A percentile compares a stretch with the other conserved stretches of the same genome.
Conservation (phyloP, 1,139 yeast species). For the Suhomyces anneliseae region DNA sequence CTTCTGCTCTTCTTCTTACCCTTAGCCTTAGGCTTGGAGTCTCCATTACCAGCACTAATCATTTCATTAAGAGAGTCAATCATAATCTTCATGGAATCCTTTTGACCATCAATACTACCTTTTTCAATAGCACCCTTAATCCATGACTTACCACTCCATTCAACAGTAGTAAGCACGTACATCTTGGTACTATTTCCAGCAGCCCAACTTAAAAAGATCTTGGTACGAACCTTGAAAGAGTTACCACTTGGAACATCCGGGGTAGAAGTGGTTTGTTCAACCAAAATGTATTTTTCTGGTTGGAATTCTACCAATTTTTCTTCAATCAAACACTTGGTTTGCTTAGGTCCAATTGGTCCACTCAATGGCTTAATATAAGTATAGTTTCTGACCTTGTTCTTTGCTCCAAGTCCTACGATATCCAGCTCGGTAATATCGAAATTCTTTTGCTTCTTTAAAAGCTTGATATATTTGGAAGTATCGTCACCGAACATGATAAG, state of each 20-base stretch:
- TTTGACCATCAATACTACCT: slow-evolving; percentile 90
- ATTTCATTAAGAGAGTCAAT: slow-evolving; percentile 57
- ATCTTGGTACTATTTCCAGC: slow-evolving; percentile 64
- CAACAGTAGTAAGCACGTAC: slow-evolving; percentile 63
- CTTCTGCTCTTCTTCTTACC: slow-evolving; percentile 27
- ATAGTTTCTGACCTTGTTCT: slow-evolving; percentile 53
- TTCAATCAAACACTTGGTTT: slow-evolving; percentile 76
- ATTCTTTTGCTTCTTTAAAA: slow-evolving; percentile 70
- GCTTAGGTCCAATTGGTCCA: slow-evolving; percentile 92
- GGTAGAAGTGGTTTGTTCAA: slow-evolving; percentile 69
- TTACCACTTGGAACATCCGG: slow-evolving; percentile 97
- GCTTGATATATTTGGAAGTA: slow-evolving; percentile 51
- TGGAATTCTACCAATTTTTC: slow-evolving; percentile 71
- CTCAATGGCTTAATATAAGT: slow-evolving; percentile 76
- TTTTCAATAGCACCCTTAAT: slow-evolving; percentile 88
- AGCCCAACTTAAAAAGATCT: slow-evolving; percentile 74
- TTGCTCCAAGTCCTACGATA: slow-evolving; percentile 40
- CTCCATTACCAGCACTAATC: slow-evolving; percentile 22
- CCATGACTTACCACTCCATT: slow-evolving; percentile 95
- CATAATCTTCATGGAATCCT: slow-evolving; percentile 61
- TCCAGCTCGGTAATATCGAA: slow-evolving; percentile 55
- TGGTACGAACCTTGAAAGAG: slow-evolving; percentile 73
- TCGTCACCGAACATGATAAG: slow-evolving; percentile 74
- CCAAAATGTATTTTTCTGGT: slow-evolving; percentile 53
- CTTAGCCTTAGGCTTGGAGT: slow-evolving; percentile 13